These are phyloP conservation scores for Heterococcus sp. DNA, from an alignment of 108 stramenopile species.

Conservation along the genomic window DNA sequence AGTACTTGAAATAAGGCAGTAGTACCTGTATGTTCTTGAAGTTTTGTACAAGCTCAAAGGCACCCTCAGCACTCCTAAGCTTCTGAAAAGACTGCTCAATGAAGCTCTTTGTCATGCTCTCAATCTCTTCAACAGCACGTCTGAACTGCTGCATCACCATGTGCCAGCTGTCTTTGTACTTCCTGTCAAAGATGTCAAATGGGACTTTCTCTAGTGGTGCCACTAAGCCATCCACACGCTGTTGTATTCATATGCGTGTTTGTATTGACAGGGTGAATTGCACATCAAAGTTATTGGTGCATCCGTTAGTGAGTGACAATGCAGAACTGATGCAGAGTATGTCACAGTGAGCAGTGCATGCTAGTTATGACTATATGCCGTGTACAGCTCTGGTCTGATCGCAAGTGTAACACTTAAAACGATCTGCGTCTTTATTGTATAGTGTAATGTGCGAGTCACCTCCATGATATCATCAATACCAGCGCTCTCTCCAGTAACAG, in stretches of 20 bases:
- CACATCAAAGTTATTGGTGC: no score
- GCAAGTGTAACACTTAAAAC: no score
- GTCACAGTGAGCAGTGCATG: no score
- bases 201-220: slow-evolving; percentile 35
- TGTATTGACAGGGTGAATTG: no score
- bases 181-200: slow-evolving; percentile 55
- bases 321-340: no score
- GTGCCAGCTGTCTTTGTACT: slow-evolving; percentile 64
- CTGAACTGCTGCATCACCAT: slow-evolving; percentile 61
- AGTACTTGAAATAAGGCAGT: no score
- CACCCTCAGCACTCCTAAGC: slow-evolving; percentile 68
- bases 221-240: slow-evolving; percentile 28
- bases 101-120: slow-evolving; percentile 62
- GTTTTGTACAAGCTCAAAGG: slow-evolving; percentile 69
- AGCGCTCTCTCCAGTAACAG: slow-evolving; percentile 62
- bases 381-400: no score
- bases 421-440: no score
- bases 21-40: slow-evolving; percentile 58
- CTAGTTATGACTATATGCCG: no score
- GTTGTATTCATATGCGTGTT: no score
- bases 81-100: slow-evolving; percentile 65
- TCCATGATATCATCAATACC: slow-evolving; percentile 64
- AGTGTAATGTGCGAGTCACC: no score
- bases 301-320: no score
- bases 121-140: slow-evolving; percentile 59